Percentiles rank a stretch among this genome's conserved stretches.
phyloP scores from a whole-genome alignment of 306 rosid genomes.

The Dalbergia cultrata region DNA sequence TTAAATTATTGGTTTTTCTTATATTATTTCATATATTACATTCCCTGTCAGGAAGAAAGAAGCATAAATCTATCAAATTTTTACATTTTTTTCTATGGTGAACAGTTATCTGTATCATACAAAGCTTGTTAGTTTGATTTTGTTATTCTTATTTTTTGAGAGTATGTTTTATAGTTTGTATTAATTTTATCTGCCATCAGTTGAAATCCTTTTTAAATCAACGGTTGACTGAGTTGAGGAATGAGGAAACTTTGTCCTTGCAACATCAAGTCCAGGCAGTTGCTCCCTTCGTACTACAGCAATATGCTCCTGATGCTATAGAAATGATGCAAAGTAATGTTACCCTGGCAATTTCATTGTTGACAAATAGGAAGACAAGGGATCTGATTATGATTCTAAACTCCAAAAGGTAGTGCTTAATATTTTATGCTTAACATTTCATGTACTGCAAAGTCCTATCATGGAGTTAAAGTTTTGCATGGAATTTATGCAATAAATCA shows the following conservation, averaged over 20 bases:
- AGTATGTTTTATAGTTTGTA: conserved; percentile 23
- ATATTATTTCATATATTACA: conserved; percentile 13
- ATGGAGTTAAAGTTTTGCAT: neutral
- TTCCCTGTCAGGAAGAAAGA: conserved; percentile 20
- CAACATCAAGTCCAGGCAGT: conserved; percentile 97
- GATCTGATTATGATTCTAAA: conserved; percentile 94
- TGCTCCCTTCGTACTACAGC: conserved; percentile 89
- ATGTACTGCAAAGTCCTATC: conserved; percentile 26
- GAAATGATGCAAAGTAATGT: conserved; percentile 75
- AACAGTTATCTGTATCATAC: conserved; percentile 25
- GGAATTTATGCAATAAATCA: conserved; percentile 3
- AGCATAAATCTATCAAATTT: neutral
- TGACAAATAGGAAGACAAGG: conserved; percentile 84
- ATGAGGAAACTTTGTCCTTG: conserved; percentile 79
- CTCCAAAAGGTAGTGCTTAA: conserved; percentile 78
- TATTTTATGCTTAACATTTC: conserved; percentile 33
- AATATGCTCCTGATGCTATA: conserved; percentile 77
- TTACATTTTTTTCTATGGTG: conserved; percentile 2
- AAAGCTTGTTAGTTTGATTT: conserved; percentile 31
- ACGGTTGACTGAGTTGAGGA: conserved; percentile 78
- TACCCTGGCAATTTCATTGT: conserved; percentile 79
- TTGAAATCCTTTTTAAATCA: conserved; percentile 83
- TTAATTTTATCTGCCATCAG: conserved; percentile 58
- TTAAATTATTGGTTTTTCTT: conserved; percentile 10
- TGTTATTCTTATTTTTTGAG: conserved; percentile 24